Percentiles rank a stretch among this genome's conserved stretches.
Evolutionary conservation across 768 basidiomycete species (phyloP).

Genomic region (Brasilioporus rufonigricans): DNA sequence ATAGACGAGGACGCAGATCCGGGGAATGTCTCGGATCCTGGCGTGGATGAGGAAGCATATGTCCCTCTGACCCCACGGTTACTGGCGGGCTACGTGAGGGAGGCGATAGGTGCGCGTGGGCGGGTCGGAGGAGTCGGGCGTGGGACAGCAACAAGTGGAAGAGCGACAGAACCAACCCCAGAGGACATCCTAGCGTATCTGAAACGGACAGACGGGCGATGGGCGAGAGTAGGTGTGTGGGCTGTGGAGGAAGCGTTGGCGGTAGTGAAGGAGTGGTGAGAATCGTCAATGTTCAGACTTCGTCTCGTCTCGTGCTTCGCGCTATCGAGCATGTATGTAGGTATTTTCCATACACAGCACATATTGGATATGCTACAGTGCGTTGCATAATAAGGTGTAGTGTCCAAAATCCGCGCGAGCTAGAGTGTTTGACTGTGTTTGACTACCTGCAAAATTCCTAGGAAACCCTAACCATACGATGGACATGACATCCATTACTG

Average conservation of each 20-base stretch:
- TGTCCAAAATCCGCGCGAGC: no score
- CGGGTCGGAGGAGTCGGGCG: background rate
- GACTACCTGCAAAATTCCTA: no score
- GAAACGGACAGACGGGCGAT: slow-evolving; percentile 54
- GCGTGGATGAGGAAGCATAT: slow-evolving; percentile 56
- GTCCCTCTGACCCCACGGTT: slow-evolving; percentile 54
- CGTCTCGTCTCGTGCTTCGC: background rate
- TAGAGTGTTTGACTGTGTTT: no score
- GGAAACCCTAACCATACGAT: no score
- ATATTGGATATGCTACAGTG: no score
- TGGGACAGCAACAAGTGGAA: background rate
- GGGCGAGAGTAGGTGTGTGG: slow-evolving; percentile 65
- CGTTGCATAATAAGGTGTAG: no score
- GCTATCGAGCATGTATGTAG: no score
- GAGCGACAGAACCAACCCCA: slow-evolving; percentile 30
- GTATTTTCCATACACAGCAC: no score
- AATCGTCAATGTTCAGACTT: background rate
- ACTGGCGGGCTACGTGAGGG: slow-evolving; percentile 47
- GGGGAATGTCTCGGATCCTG: slow-evolving; percentile 54
- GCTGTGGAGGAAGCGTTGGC: slow-evolving; percentile 59
- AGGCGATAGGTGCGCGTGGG: slow-evolving; percentile 36
- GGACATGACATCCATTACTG: no score
- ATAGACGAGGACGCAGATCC: background rate
- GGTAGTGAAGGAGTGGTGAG: slow-evolving; percentile 16
- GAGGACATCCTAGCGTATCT: slow-evolving; percentile 49